Base-by-base conservation (phyloP, 2,329 filamentous ascomycete genomes). In the Stagonosporopsis rhizophila region DNA sequence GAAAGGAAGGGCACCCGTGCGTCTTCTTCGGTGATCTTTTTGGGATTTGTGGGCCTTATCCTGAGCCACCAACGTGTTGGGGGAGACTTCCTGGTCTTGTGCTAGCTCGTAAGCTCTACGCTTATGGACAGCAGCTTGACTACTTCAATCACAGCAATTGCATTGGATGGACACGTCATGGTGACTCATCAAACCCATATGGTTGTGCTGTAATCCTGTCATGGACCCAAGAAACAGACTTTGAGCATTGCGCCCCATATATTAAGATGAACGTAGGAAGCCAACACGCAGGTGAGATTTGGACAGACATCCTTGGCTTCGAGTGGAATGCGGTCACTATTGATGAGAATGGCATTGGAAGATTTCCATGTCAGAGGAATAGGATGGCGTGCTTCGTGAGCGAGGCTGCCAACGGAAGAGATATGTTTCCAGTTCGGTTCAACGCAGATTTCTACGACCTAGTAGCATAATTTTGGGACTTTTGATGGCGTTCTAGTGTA, bases 11-110 rank as follows among this genome's bases (percentile, higher is more conserved):
- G 6, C 79, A 83, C 17, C 87, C 87, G 0, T 89, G 85, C 62
- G 76, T 89, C 39, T 90, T 90, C 70, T 89, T 85, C 67, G 86
- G 87, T 15, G 87, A 89, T 65, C 67, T 89, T 1, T 89, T 87
- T 67, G 34, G 86, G 86, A 84, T 85, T 34, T 75, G 77, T 41
- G 80, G 74, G 11, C 75, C 80, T 7, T 76, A 78, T 25, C 74
- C 79, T 1, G 78, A 81, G 49, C 76, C 75, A 3, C 85, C 85
- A 0, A 75, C 81, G 7, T 82, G 80, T 45, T 79, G 78, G 22
- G 81, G 79, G 11, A 79, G 77, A 27, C 76, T 89, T 0, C 81
- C 30, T 3, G 30, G 12, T 9, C 15, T 34, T 4, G 15, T 34
- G 4, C 85, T 86, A 8, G 84, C 84, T 2, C 79, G 87, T 4